Conservation (phyloP, 768 basidiomycete species). For the Gloeopeniophorella convolvens region DNA sequence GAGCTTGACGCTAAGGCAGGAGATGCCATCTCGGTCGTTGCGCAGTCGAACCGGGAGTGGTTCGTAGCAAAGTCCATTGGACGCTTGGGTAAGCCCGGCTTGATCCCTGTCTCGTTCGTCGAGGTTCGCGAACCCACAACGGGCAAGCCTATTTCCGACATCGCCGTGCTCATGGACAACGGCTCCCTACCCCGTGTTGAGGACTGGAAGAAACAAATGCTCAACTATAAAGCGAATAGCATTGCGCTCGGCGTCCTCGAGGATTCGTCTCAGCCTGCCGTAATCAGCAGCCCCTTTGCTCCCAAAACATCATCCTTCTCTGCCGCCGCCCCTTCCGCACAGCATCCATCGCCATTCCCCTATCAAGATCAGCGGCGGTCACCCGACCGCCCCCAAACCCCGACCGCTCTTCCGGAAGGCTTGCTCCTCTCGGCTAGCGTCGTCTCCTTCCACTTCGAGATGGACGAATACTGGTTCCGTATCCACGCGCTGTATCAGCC, state of each 20-base stretch:
- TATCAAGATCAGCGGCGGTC: slow-evolving; percentile 24
- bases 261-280: slow-evolving; percentile 35
- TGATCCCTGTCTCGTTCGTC: slow-evolving; percentile 96
- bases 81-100: slow-evolving; percentile 86
- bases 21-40: slow-evolving; percentile 93
- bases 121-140: slow-evolving; percentile 92
- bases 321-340: slow-evolving; percentile 17
- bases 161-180: slow-evolving; percentile 72
- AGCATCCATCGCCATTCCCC: slow-evolving; percentile 21
- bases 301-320: slow-evolving; percentile 5
- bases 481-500: slow-evolving; percentile 87
- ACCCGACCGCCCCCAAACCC: slow-evolving; percentile 33
- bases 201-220: slow-evolving; percentile 96
- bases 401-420: slow-evolving; percentile 65
- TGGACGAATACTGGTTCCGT: slow-evolving; percentile 97
- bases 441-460: slow-evolving; percentile 95
- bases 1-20: slow-evolving; percentile 94
- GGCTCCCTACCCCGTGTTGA: slow-evolving; percentile 95
- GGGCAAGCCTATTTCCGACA: slow-evolving; percentile 68
- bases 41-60: slow-evolving; percentile 99
- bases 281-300: background rate
- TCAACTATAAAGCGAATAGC: slow-evolving; percentile 92
- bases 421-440: slow-evolving; percentile 83
- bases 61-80: slow-evolving; percentile 99
- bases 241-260: slow-evolving; percentile 94